Percentiles rank a stretch among this genome's conserved stretches.
phyloP scores from a whole-genome alignment of 2,329 filamentous ascomycete genomes.

The Stagonosporopsis vannaccii region DNA sequence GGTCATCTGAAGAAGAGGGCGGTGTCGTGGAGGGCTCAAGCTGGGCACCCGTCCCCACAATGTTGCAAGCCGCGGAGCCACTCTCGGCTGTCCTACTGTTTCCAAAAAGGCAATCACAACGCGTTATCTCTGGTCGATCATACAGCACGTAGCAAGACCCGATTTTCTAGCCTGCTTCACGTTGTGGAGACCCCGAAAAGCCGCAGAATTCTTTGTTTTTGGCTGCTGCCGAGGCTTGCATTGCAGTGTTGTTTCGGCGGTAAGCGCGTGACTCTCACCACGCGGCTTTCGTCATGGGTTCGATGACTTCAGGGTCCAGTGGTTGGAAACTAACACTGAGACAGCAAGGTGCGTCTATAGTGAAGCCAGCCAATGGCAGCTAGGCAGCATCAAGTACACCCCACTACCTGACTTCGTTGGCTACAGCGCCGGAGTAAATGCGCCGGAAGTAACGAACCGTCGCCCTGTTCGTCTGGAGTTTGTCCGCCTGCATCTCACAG shows the following conservation, averaged over 20 bases:
- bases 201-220: not conserved
- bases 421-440: slow-evolving; percentile 10
- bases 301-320: slow-evolving; percentile 20
- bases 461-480: slow-evolving; percentile 4
- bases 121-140: slow-evolving; percentile 6
- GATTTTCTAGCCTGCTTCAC: not conserved
- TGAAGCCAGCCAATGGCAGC: slow-evolving; percentile 12
- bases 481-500: slow-evolving; percentile 1
- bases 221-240: slow-evolving; percentile 15
- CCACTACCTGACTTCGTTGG: slow-evolving; percentile 12
- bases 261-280: slow-evolving; percentile 18
- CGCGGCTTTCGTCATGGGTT: slow-evolving; percentile 10
- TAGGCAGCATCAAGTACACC: slow-evolving; percentile 5
- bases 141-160: not conserved
- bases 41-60: slow-evolving; percentile 25
- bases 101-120: slow-evolving; percentile 10
- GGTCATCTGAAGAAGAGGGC: slow-evolving; percentile 39
- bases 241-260: slow-evolving; percentile 14
- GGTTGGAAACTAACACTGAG: not conserved
- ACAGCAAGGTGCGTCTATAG: slow-evolving; percentile 6
- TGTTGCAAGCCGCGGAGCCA: slow-evolving; percentile 4
- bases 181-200: not conserved
- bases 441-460: slow-evolving; percentile 4
- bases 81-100: slow-evolving; percentile 15
- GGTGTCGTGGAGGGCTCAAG: slow-evolving; percentile 29